Conservation (phyloP, 2,329 filamentous ascomycete genomes). For the Botrytis fragariae region DNA sequence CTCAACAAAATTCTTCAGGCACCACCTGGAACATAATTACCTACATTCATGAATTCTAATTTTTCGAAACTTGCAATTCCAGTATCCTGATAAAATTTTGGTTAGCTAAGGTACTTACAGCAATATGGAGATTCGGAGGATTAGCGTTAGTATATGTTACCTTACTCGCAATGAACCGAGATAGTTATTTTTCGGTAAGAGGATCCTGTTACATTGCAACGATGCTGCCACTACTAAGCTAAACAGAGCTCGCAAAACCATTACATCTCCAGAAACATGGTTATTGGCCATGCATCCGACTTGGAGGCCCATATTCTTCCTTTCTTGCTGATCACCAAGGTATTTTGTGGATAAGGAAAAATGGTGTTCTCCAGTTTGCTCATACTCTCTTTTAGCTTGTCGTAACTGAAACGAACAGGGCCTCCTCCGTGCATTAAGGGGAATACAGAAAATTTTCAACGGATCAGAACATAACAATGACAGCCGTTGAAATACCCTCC, state of each 20-base stretch:
- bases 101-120: background rate
- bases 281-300: background rate
- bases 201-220: background rate
- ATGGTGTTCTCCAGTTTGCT: background rate
- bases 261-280: constrained; percentile 5
- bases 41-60: background rate
- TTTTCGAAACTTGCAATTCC: background rate
- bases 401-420: background rate
- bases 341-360: background rate
- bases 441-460: background rate
- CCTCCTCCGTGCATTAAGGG: background rate
- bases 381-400: background rate
- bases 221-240: background rate
- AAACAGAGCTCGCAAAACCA: background rate
- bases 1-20: constrained; percentile 11
- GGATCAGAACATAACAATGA: background rate
- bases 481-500: constrained; percentile 3
- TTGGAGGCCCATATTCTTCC: background rate
- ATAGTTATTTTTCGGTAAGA: constrained; percentile 2
- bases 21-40: constrained; percentile 1
- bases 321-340: constrained; percentile 1
- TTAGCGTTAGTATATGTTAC: constrained; percentile 9
- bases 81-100: background rate
- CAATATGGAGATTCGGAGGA: background rate
- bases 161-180: background rate